phyloP scores from a whole-genome alignment of 257 asterid genomes.

The Primulina eburnea region DNA sequence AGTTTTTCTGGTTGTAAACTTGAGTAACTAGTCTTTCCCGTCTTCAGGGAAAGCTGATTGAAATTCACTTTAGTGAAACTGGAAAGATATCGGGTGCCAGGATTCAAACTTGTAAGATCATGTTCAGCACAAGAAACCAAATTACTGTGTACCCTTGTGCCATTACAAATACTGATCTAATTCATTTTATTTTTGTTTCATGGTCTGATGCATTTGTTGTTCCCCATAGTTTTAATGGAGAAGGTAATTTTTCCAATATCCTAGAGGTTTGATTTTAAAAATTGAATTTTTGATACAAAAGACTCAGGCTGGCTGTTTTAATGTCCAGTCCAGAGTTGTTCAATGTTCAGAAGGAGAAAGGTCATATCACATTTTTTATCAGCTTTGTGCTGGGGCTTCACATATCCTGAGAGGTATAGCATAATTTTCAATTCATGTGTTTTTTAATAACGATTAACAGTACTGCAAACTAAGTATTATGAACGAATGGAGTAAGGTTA shows the following conservation, averaged over 20 bases:
- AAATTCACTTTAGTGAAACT: constrained; percentile 96
- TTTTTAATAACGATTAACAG: neutral
- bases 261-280: constrained; percentile 22
- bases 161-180: constrained; percentile 30
- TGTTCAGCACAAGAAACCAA: constrained; percentile 25
- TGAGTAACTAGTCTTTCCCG: constrained; percentile 23
- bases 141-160: constrained; percentile 19
- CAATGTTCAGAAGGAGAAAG: constrained; percentile 94
- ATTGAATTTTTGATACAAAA: constrained; percentile 24
- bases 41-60: constrained; percentile 94
- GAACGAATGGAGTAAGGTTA: neutral
- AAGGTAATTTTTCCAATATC: constrained; percentile 60
- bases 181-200: constrained; percentile 31
- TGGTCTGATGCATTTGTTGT: constrained; percentile 27
- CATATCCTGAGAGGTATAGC: constrained; percentile 67
- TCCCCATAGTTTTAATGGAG: constrained; percentile 80
- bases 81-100: constrained; percentile 97
- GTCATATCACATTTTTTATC: constrained; percentile 97
- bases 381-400: constrained; percentile 98
- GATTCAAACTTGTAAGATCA: constrained; percentile 87
- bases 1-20: constrained; percentile 25
- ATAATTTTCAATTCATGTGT: constrained; percentile 1
- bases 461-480: neutral
- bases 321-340: constrained; percentile 92
- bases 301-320: constrained; percentile 30